Base-by-base conservation (phyloP, 2,329 filamentous ascomycete genomes). In the Sclerotiophoma versabilis region DNA sequence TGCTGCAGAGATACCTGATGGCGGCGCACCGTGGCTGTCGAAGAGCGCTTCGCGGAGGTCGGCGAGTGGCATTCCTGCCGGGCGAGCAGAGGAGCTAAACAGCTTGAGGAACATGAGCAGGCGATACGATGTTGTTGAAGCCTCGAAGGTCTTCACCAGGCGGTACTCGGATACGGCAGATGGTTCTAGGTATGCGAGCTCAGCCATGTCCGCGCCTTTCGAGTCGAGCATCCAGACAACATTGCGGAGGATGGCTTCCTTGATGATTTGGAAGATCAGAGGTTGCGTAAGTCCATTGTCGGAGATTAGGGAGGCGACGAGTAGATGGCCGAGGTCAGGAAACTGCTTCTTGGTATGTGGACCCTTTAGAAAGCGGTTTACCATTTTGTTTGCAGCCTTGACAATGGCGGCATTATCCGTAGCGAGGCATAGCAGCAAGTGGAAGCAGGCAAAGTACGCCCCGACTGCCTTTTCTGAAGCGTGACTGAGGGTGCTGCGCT, bases 381-480 rank as follows among this genome's bases (percentile, higher is more conserved):
- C 66, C 11, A 74, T 71, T 0, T 49, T 45, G 63, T 83, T 81
- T n/a, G 79, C 80, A 2, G 68, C 53, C 0, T 52, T 43, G 12
- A 81, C 69, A 22, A 81, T 72, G 3, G 57, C 44, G 0, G 57
- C 49, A 17, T 77, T 47, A 15, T 76, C 73, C 1, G 72, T 75
- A 0, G 80, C 79, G 1, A 81, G 64, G 50, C 81, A 83, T 10
- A 83, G 67, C 0, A 83, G 72, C 0, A 84, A 66, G 62, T 83
- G 81, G 59, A 80, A 82, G 14, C 83, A 75, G 46, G 81, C 76
- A 56, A 83, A 83, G 64, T 83, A 83, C 0, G 80, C 78, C 57
- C 82, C 78, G 4, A 83, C 81, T 4, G 80, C 81, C 68, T 83
- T 83, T 56, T 83, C 81, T 0, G 79, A 83, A 0, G 79, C 78